phyloP scores from a whole-genome alignment of 202 grass and related monocot species.

The Carex sylvatica region DNA sequence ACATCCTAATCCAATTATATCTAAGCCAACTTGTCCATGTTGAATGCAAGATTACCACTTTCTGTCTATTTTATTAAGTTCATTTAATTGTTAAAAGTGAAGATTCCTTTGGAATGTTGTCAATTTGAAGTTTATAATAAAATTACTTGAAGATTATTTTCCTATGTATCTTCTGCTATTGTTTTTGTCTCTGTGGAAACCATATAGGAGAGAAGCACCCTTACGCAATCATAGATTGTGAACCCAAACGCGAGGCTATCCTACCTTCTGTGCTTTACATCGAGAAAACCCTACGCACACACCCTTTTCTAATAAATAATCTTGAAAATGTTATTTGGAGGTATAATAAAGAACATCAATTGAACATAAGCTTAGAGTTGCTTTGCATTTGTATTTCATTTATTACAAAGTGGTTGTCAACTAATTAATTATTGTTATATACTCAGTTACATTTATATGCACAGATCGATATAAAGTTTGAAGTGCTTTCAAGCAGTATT shows the following conservation, averaged over 20 bases:
- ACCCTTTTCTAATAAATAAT: conserved; percentile 83
- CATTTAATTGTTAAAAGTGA: neutral
- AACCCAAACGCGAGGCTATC: conserved; percentile 58
- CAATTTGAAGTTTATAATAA: neutral
- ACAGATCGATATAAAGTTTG: neutral
- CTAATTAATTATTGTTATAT: neutral
- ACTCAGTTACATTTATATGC: neutral
- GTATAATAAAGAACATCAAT: neutral
- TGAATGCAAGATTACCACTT: neutral
- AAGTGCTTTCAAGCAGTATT: neutral
- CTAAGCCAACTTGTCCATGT: neutral
- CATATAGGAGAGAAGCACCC: conserved; percentile 62
- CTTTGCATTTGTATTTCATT: neutral
- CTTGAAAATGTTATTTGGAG: conserved; percentile 87
- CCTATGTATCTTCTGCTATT: neutral
- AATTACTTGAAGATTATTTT: conserved; percentile 19
- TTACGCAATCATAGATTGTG: conserved; percentile 69
- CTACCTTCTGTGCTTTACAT: conserved; percentile 72
- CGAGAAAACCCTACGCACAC: conserved; percentile 76
- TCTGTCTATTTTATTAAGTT: neutral
- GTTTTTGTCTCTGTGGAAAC: neutral
- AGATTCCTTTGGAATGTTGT: neutral
- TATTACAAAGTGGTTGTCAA: neutral
- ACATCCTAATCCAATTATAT: neutral
- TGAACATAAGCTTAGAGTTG: neutral